A percentile compares a stretch with the other conserved stretches of the same genome.
These are phyloP conservation scores for Metschnikowia koreensis DNA, from an alignment of 805 yeast genomes.

Conservation along the genomic window DNA sequence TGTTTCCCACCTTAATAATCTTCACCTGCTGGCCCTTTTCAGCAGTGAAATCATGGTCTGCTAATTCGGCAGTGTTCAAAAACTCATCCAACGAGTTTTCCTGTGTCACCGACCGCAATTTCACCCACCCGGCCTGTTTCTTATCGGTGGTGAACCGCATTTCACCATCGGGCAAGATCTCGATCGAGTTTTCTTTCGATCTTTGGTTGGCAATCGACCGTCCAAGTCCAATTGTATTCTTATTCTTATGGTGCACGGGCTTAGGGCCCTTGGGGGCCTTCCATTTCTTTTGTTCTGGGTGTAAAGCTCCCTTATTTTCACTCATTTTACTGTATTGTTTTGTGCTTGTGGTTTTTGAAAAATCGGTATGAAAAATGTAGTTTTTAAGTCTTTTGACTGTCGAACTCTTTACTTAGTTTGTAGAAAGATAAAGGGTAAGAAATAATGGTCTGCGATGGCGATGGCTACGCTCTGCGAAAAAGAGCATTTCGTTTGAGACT, in stretches of 20 bases:
- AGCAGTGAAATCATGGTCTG: constrained; percentile 94
- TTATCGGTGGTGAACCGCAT: constrained; percentile 84
- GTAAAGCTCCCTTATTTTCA: constrained; percentile 41
- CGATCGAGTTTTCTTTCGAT: constrained; percentile 63
- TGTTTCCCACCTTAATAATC: constrained; percentile 71
- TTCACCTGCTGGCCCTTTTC: constrained; percentile 80
- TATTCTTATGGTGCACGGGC: constrained; percentile 79
- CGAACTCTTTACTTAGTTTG: no score
- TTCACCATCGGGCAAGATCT: constrained; percentile 80
- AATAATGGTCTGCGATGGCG: constrained; percentile 4
- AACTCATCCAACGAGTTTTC: constrained; percentile 93
- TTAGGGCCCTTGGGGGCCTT: constrained; percentile 91
- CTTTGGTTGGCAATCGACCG: constrained; percentile 76
- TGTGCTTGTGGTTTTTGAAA: no score
- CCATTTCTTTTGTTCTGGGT: constrained; percentile 64
- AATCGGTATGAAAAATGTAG: no score
- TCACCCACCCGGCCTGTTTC: constrained; percentile 85
- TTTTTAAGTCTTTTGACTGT: no score
- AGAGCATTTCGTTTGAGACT: background rate
- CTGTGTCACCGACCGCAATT: constrained; percentile 89
- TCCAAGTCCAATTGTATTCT: constrained; percentile 83
- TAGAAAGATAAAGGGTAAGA: no score
- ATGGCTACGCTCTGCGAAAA: background rate
- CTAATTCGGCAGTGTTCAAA: constrained; percentile 90
- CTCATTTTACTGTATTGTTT: constrained; percentile 7